Conservation (phyloP, 495 filamentous ascomycete species). For the Penicillium paxilli region DNA sequence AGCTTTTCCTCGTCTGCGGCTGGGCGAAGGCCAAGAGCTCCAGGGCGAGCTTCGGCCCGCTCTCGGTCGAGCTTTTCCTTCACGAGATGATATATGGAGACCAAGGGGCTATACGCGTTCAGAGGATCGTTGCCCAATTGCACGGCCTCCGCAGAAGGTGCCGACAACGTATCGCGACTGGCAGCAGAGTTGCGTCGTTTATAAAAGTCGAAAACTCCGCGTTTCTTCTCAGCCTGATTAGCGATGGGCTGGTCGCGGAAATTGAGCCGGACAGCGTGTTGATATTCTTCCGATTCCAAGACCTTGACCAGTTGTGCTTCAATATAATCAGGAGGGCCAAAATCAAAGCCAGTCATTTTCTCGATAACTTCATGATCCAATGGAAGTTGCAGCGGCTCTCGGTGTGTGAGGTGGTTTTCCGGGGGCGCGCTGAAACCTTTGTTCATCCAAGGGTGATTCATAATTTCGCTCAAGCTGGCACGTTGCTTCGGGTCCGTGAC, state of each 20-base stretch:
- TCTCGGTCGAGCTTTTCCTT: conserved; percentile 92
- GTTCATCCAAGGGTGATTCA: conserved; percentile 96
- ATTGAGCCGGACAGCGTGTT: conserved; percentile 68
- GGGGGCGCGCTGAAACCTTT: conserved; percentile 86
- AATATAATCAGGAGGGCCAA: conserved; percentile 84
- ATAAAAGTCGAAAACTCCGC: conserved; percentile 96
- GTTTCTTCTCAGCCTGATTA: conserved; percentile 78
- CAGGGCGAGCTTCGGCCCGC: conserved; percentile 60
- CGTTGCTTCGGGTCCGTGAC: conserved; percentile 90
- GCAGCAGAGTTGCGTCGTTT: conserved; percentile 83
- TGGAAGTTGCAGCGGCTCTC: conserved; percentile 83
- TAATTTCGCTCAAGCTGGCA: conserved; percentile 85
- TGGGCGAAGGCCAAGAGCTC: conserved; percentile 55
- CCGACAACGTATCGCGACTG: conserved; percentile 87
- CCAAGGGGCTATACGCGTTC: conserved; percentile 89
- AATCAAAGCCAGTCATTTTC: conserved; percentile 98
- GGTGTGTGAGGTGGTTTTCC: conserved; percentile 82
- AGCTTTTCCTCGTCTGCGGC: conserved; percentile 63
- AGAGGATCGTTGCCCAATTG: conserved; percentile 82
- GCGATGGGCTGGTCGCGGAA: conserved; percentile 64
- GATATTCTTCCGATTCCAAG: conserved; percentile 89
- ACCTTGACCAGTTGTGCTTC: conserved; percentile 75
- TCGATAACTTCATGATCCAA: conserved; percentile 80
- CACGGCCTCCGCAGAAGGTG: conserved; percentile 79
- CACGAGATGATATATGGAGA: conserved; percentile 95